Conservation (phyloP, 2,329 filamentous ascomycete genomes). For the Calonectria pteridis region DNA sequence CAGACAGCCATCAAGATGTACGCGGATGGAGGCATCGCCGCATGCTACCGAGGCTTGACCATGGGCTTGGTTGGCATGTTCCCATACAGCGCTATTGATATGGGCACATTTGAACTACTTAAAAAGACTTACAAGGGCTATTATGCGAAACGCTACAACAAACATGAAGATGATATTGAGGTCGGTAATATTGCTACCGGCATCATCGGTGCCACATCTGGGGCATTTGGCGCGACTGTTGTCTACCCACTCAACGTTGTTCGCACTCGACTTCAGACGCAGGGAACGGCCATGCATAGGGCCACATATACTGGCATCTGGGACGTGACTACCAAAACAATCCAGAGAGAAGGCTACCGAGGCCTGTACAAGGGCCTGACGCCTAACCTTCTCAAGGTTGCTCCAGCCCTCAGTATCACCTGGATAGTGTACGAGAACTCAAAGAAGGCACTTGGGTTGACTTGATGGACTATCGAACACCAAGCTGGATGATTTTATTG, state of each 20-base stretch:
- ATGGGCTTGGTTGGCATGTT: constrained; percentile 98
- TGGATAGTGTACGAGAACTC: constrained; percentile 95
- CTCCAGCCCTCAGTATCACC: constrained; percentile 94
- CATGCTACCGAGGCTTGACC: constrained; percentile 91
- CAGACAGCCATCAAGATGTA: constrained; percentile 91
- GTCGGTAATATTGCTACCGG: constrained; percentile 88
- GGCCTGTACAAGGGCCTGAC: constrained; percentile 96
- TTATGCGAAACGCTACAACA: constrained; percentile 76
- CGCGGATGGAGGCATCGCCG: constrained; percentile 76
- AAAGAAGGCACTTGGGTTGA: constrained; percentile 76
- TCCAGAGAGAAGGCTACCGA: constrained; percentile 83
- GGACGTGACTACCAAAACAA: constrained; percentile 88
- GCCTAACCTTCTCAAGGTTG: constrained; percentile 95
- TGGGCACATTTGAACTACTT: constrained; percentile 93
- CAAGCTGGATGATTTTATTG: neutral
- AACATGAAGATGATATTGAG: constrained; percentile 85
- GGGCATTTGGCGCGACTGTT: constrained; percentile 90
- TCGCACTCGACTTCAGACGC: constrained; percentile 90
- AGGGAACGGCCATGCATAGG: constrained; percentile 92
- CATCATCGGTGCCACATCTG: constrained; percentile 89
- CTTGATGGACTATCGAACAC: constrained; percentile 42
- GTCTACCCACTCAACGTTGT: constrained; percentile 97
- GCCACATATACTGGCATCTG: constrained; percentile 90
- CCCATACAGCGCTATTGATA: constrained; percentile 95
- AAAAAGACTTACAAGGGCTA: constrained; percentile 80